These are phyloP conservation scores for Pontederia paniculata DNA, from an alignment of 176 grass and related monocot species.

Conservation along the genomic window DNA sequence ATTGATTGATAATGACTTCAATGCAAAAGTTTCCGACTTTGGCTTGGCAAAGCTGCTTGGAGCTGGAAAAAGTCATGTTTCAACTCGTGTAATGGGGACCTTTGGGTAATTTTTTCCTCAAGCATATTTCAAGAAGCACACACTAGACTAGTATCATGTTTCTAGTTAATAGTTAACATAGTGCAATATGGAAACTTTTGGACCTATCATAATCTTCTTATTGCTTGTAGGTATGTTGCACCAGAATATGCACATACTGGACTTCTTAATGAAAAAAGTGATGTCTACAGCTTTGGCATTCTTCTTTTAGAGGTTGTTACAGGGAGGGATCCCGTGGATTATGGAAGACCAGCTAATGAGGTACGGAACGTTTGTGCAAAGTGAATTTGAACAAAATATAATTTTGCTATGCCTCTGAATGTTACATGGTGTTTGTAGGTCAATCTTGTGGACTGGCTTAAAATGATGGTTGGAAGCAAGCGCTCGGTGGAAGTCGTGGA, in stretches of 20 bases:
- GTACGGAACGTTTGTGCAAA: conserved; percentile 20
- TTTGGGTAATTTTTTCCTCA: conserved; percentile 40
- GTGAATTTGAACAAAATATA: too few relatives aligned
- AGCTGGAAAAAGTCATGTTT: conserved; percentile 78
- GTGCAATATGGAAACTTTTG: not conserved
- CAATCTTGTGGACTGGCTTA: conserved; percentile 72
- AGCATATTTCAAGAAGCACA: too few relatives aligned
- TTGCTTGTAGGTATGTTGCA: conserved; percentile 56
- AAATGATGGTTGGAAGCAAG: conserved; percentile 54
- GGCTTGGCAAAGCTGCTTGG: conserved; percentile 75
- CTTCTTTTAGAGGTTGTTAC: conserved; percentile 60
- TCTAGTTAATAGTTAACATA: not conserved
- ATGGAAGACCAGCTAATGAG: conserved; percentile 55
- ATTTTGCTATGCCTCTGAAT: not conserved
- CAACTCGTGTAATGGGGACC: conserved; percentile 81
- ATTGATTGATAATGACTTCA: conserved; percentile 80
- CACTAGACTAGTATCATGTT: too few relatives aligned
- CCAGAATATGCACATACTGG: conserved; percentile 78
- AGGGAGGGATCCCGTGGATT: conserved; percentile 72
- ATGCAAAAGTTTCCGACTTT: conserved; percentile 82
- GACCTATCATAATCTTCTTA: not conserved
- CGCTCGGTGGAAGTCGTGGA: conserved; percentile 58
- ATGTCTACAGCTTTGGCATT: conserved; percentile 70
- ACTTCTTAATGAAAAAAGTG: conserved; percentile 68
- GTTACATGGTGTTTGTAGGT: conserved; percentile 22